Conservation (phyloP, 2,329 filamentous ascomycete species). For the Coniochaeta sp. region DNA sequence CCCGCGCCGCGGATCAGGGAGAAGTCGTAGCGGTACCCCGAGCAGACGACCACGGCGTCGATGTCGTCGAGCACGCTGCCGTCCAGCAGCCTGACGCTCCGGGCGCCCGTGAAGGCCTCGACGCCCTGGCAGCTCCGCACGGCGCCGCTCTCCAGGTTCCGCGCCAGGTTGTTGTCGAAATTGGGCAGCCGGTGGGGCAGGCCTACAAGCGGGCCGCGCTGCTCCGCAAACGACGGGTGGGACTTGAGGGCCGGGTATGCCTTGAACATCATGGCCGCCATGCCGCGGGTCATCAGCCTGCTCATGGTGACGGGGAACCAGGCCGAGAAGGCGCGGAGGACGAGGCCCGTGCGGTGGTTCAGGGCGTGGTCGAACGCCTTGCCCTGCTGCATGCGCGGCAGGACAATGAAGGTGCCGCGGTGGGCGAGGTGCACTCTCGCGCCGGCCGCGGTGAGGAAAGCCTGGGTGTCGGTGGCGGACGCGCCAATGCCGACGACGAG, state of each 20-base stretch:
- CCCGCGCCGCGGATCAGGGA: constrained; percentile 19
- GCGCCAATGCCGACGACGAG: constrained; percentile 7
- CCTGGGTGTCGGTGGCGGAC: constrained; percentile 6
- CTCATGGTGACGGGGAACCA: neutral
- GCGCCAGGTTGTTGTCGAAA: constrained; percentile 15
- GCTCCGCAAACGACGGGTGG: neutral
- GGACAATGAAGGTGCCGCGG: neutral
- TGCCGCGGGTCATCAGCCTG: neutral
- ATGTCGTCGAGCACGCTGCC: constrained; percentile 22
- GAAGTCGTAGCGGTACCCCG: constrained; percentile 22
- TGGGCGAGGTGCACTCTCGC: constrained; percentile 10
- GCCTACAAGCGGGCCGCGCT: neutral
- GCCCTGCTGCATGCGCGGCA: constrained; percentile 4
- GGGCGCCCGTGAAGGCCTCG: constrained; percentile 19
- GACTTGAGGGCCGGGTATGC: neutral
- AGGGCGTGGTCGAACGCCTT: constrained; percentile 7
- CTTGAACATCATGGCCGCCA: neutral
- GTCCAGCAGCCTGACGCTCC: constrained; percentile 19
- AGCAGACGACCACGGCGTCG: constrained; percentile 24
- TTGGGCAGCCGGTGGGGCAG: neutral
- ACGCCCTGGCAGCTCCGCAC: constrained; percentile 19
- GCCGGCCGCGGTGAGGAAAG: constrained; percentile 4
- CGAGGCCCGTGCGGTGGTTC: neutral
- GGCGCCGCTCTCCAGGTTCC: constrained; percentile 18
- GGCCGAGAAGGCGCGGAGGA: neutral